These are phyloP conservation scores for Sanghuangporus weigelae DNA, from an alignment of 1,284 basidiomycete species.

Conservation along the genomic window DNA sequence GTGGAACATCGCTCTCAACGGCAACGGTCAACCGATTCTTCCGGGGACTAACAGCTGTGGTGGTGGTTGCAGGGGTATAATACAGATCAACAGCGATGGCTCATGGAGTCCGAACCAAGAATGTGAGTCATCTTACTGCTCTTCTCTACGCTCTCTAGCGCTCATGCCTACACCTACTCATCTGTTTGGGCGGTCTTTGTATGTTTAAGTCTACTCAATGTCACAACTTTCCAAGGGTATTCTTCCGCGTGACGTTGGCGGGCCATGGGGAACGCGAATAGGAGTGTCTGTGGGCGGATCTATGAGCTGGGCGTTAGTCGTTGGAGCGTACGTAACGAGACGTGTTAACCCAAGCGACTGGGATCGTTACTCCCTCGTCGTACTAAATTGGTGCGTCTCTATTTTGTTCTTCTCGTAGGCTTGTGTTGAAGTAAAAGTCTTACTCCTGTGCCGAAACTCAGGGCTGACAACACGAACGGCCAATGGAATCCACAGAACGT, in stretches of 20 bases:
- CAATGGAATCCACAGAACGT: conserved; percentile 60
- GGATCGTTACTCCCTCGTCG: conserved; percentile 63
- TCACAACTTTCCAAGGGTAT: conserved; percentile 71
- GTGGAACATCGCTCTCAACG: conserved; percentile 25
- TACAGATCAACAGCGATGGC: conserved; percentile 58
- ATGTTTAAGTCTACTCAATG: conserved; percentile 57
- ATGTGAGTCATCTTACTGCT: conserved; percentile 36
- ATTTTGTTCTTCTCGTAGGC: background rate
- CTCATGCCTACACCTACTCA: background rate
- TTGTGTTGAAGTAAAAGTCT: background rate
- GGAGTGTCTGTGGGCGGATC: conserved; percentile 54
- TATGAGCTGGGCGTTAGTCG: conserved; percentile 53
- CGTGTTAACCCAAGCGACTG: conserved; percentile 51
- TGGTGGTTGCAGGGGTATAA: conserved; percentile 60
- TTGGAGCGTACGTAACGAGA: conserved; percentile 58
- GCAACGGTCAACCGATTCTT: conserved; percentile 28
- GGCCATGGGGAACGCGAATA: conserved; percentile 64
- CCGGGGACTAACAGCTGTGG: conserved; percentile 61
- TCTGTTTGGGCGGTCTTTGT: background rate
- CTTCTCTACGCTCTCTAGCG: background rate
- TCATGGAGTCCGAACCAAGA: conserved; percentile 66
- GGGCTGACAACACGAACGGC: conserved; percentile 47
- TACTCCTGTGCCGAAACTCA: conserved; percentile 9
- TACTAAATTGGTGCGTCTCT: conserved; percentile 46
- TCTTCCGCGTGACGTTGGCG: conserved; percentile 59